Evolutionary conservation across 805 yeast genomes (phyloP).

Genomic region (Kurtzmaniella cleridarum): DNA sequence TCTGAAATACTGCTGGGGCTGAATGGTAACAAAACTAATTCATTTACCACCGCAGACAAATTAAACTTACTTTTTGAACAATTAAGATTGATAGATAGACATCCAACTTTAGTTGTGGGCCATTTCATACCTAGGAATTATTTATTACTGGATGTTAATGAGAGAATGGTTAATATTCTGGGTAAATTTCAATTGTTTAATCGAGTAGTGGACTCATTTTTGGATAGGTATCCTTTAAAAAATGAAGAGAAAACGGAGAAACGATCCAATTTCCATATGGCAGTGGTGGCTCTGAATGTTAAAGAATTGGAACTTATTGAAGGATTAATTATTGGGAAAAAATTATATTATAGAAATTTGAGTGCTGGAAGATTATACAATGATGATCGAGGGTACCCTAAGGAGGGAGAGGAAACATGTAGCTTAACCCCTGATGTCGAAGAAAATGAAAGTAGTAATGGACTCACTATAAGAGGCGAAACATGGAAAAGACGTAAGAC

Average conservation of each 20-base stretch:
- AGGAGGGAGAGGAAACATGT: conserved; percentile 3
- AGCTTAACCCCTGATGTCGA: not conserved
- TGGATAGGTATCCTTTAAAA: conserved; percentile 14
- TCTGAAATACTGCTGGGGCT: too few species aligned
- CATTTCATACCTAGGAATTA: conserved; percentile 73
- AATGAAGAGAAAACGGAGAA: conserved; percentile 7
- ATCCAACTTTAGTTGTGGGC: conserved; percentile 68
- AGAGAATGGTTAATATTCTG: conserved; percentile 45
- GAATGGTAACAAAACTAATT: conserved; percentile 3
- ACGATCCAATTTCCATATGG: conserved; percentile 16
- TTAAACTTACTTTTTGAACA: conserved; percentile 41
- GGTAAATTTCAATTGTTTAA: conserved; percentile 58
- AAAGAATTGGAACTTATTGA: conserved; percentile 77
- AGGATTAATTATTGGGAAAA: conserved; percentile 70
- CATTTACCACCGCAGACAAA: conserved; percentile 19
- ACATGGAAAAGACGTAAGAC: not conserved
- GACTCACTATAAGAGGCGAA: too few species aligned
- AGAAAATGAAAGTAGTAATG: too few species aligned
- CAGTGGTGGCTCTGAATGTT: conserved; percentile 53
- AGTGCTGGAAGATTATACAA: conserved; percentile 59
- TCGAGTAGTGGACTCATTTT: conserved; percentile 34
- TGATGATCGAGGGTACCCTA: conserved; percentile 20
- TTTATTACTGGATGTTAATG: conserved; percentile 60
- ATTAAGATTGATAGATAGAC: conserved; percentile 48
- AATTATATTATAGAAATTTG: conserved; percentile 57